Base-by-base conservation (phyloP, 192 early-diverging fungal species). In the Coemansia sp. region DNA sequence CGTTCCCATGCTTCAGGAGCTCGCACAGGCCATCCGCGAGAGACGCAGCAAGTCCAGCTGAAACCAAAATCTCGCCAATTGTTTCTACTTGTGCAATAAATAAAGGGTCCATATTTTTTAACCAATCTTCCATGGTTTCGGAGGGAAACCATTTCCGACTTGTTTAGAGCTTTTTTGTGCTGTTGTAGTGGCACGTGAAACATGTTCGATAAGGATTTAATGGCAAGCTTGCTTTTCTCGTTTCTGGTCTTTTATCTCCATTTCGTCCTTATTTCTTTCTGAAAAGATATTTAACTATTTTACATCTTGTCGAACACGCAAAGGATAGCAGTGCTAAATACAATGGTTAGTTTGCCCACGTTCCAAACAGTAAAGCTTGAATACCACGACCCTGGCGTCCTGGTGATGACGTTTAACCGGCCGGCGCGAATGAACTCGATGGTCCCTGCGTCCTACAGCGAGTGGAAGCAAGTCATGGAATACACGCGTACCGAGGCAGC, bases 21-120 rank as follows among this genome's bases (percentile, higher is more conserved):
- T 98, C 56, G 90, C 93, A 7, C 81, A 85, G 37, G 94, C 95
- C 21, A 90, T 92, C 48, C 83, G 87, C 59, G 60, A 40, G 25
- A 55, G 72, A 28, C 58, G 53, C 29, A 31, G 28, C 53, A 30
- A 34, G 29, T 33, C 29, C 10, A 56, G 53, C 53, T 49, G 2
- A 25, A 9, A 9, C 8, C 16, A 23, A 20, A 20, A 40, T 8
- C 39, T 40, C 10, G 16, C 10, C 39, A 13, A 15, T 40, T 8
- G 9, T 40, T 40, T 7, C 10, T 21, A 20, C 13, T 7, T 49
- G 23, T 21, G 21, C 46, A 25, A 25, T n/a, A n/a, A n/a, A n/a
- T n/a, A n/a, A n/a, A n/a, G n/a, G n/a, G n/a, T n/a, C 23, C 21
- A 23, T 13, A 13, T 26, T 8, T 51, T 26, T 23, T 26, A 21